Base-by-base conservation (phyloP, 2,329 filamentous ascomycete species). In the Penicillium hesseltinei region DNA sequence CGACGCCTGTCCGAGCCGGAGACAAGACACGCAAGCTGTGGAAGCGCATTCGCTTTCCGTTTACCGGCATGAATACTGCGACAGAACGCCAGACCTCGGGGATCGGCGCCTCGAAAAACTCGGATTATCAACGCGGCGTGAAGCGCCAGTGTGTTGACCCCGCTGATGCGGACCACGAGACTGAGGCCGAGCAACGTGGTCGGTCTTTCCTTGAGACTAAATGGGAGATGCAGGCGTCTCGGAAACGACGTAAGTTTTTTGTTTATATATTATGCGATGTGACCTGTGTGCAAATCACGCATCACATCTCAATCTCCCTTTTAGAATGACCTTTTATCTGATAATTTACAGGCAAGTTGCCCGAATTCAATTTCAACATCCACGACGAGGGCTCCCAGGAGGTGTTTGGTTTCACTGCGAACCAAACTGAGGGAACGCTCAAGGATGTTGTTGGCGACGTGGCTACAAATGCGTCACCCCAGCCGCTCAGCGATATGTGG, bases 21-120 rank as follows among this genome's bases (percentile, higher is more conserved):
- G 69, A 73, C 40, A 76, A 75, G 40, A 69, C 76, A 39, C 75
- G 75, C 48, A 80, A 78, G 55, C 69, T 80, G 54, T 80, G 77
- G 77, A 80, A 79, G 62, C 73, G 77, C 47, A 72, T 78, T 57
- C 69, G 69, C 29, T 65, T 69, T 7, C 72, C 71, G 4, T 75
- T 75, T 54, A 66, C 70, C 57, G 66, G 63, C 54, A 72, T 73
- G 69, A 69, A 67, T 54, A 63, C 59, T 19, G 60, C 51, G 44
- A 50, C 58, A 29, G 65, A 62, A 52, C 60, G 66, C 13, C 64
- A 69, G 8, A 64, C 67, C 35, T 64, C 69, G 4, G 74, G 73
- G 31, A 75, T 77, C 50, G 76, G 73, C 52, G 40, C 59, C 10
- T 66, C 69, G 17, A 68, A 66, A 31, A 66, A 64, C 55, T 60